phyloP scores from a whole-genome alignment of 139 green algal genomes.

The Zygnema cylindricum region DNA sequence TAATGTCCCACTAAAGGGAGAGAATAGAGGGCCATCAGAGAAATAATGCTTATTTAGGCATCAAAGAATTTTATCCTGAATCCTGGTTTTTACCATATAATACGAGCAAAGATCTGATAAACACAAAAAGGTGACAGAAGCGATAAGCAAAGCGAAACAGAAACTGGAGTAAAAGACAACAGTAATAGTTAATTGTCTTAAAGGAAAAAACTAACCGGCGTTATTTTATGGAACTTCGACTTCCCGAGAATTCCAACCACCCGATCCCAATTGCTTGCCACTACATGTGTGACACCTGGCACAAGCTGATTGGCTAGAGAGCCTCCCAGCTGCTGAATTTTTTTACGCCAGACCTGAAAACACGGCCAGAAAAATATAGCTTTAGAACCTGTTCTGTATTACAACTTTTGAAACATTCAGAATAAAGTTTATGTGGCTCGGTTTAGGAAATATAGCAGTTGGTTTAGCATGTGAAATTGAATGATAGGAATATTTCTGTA shows the following conservation, averaged over 20 bases:
- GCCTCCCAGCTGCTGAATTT: conserved; percentile 37
- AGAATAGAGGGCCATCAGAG: background rate
- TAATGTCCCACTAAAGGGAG: no score
- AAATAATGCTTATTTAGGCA: background rate
- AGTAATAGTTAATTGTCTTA: background rate
- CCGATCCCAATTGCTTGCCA: conserved; percentile 16
- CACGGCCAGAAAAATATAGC: no score
- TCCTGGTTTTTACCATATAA: background rate
- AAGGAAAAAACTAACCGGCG: background rate
- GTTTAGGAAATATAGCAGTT: no score
- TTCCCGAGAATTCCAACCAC: background rate
- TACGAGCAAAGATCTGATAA: background rate
- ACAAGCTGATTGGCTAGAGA: background rate
- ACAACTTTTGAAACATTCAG: no score
- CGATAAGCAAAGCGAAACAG: background rate
- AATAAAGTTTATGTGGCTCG: no score
- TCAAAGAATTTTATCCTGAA: background rate
- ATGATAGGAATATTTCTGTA: no score
- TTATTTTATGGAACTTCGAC: background rate
- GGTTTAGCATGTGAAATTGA: no score
- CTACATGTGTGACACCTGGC: conserved; percentile 37
- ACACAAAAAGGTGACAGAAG: background rate
- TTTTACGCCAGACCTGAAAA: conserved; percentile 34
- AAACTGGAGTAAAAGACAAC: background rate
- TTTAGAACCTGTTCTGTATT: no score